Evolutionary conservation across 495 filamentous ascomycete species (phyloP), one percentile per base, ranked within the genome.

Genomic region (Gamarada debralockiae): DNA sequence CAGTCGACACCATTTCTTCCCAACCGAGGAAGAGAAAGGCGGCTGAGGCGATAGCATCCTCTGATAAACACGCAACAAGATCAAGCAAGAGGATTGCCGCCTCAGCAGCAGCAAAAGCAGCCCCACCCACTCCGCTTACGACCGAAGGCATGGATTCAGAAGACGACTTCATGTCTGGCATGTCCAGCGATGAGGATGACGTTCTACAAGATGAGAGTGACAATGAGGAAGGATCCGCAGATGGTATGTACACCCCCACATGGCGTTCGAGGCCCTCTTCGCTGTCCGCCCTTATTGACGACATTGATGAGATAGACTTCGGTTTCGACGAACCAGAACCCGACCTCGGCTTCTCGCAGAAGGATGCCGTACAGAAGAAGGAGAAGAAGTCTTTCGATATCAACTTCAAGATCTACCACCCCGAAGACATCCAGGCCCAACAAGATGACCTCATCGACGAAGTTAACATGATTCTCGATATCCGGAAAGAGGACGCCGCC

Each of bases 1-100:
- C 44, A 49, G 22, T 44, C 56, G 76, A 67, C 76, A 81, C 67
- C 56, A 81, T 81, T 79, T 75, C 78, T 73, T 76, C 78, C 63
- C 68, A 64, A 56, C 88, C 84, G 67, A 85, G 84, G 68, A 97
- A 97, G 79, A 84, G 92, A 71, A 96, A 93, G 81, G 90, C 90
- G 80, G 80, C 81, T 75, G 86, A 91, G 79, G 83, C 80, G 79
- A 71, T 73, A 70, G 67, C 68, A 61, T 70, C 72, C 57, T 61
- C 65, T 48, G 45, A 61, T 60, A 71, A 63, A 59, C 65, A 68
- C 64, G 62, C 68, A 42, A 41, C 51, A 52, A 61, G 70, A 53
- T 69, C 73, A 15, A 73, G 75, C 63, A 78, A 75, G 62, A 76
- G 71, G 69, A 70, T 83, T 48, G 66, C 68, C 53, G 60, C 71